Percentiles rank a stretch among this genome's conserved stretches.
Evolutionary conservation across 148 eudicot genomes (phyloP).

Genomic region (Pouteria glomerata): DNA sequence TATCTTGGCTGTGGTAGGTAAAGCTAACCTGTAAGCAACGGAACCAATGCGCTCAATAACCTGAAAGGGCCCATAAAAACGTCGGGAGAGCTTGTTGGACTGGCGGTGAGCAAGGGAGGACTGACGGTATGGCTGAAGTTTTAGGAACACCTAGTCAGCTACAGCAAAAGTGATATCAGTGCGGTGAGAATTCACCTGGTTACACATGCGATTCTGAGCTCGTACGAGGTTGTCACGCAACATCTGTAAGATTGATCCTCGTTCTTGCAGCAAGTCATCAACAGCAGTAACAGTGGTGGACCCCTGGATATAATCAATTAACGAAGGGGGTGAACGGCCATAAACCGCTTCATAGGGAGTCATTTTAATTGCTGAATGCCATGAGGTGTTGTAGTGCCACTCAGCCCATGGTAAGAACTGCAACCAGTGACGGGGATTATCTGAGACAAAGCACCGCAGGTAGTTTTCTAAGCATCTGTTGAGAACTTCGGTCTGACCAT

Average conservation of each 20-base stretch:
- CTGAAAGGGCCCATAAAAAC: not conserved
- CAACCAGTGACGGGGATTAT: not conserved
- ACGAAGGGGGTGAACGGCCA: not conserved
- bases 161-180: not conserved
- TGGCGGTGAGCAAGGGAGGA: not conserved
- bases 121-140: not conserved
- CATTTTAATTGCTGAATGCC: not conserved
- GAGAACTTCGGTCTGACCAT: too few relatives aligned
- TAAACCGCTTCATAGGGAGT: not conserved
- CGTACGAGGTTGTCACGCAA: too few relatives aligned
- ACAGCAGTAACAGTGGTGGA: not conserved
- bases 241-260: too few relatives aligned
- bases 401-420: not conserved
- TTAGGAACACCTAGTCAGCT: not conserved
- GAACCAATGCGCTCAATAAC: not conserved
- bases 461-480: not conserved
- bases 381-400: not conserved
- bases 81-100: not conserved
- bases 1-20: not conserved
- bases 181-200: not conserved
- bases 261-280: too few relatives aligned
- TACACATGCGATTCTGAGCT: too few relatives aligned
- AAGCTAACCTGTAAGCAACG: not conserved
- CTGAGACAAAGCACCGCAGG: not conserved
- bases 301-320: not conserved